Percentiles rank a stretch among this genome's conserved stretches.
Evolutionary conservation across 2,329 filamentous ascomycete genomes (phyloP).

Genomic region (Aspergillus cejpii): DNA sequence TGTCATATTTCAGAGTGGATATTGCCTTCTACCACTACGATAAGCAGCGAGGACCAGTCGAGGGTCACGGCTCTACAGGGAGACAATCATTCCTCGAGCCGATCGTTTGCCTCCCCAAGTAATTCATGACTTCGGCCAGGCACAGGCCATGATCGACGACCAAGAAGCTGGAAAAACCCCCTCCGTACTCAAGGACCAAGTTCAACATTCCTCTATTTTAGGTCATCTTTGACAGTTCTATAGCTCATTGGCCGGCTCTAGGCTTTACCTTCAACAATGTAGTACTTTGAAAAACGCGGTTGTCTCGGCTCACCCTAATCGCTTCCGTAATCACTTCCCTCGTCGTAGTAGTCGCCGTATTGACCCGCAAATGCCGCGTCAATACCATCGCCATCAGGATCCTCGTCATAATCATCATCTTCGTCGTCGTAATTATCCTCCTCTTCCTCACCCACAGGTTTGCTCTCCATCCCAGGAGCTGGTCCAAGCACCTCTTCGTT

Average conservation of each 20-base stretch:
- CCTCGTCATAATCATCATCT: conserved; percentile 30
- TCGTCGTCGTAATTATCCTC: conserved; percentile 29
- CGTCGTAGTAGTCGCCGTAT: conserved; percentile 30
- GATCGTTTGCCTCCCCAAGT: neutral
- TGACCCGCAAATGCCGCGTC: conserved; percentile 36
- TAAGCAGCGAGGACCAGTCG: neutral
- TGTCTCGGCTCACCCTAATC: conserved; percentile 15
- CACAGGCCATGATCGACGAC: neutral
- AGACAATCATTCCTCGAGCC: neutral
- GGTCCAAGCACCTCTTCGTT: conserved; percentile 24
- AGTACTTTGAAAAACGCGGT: neutral
- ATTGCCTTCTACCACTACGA: neutral
- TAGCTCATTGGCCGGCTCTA: neutral
- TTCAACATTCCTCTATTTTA: neutral
- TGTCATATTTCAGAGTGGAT: neutral
- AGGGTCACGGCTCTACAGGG: neutral
- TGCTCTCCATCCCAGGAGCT: conserved; percentile 13
- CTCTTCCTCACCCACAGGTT: conserved; percentile 16
- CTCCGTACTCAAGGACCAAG: neutral
- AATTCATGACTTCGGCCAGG: neutral
- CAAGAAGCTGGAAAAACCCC: neutral
- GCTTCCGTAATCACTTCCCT: conserved; percentile 32
- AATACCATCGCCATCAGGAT: conserved; percentile 28
- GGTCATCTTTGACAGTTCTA: neutral
- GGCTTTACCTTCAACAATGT: neutral